Base-by-base conservation (phyloP, 2,329 filamentous ascomycete genomes). In the Corynespora cassiicola region DNA sequence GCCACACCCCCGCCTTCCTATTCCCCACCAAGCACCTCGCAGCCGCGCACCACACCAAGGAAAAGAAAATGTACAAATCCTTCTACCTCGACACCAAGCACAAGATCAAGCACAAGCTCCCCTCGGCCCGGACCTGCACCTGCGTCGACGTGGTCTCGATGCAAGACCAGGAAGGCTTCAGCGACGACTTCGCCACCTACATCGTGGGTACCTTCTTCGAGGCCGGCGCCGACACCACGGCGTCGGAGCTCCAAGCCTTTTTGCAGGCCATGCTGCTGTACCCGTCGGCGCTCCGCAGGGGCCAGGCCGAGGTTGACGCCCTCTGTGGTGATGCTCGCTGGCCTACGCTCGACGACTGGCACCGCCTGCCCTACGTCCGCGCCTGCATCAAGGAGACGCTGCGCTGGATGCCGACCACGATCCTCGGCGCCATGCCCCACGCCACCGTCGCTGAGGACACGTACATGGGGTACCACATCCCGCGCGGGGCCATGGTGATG, bases 1-100 rank as follows among this genome's bases (percentile, higher is more conserved):
- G 73, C 12, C 40, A 45, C 3, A 61, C 82, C 6, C 58, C 59
- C 3, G 51, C 50, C 9, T 39, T 36, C 10, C 37, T 49, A 0
- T 10, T 56, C n/a, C 73, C 75, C 0, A 50, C 63, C 15, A 63
- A 65, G 15, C 56, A 50, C 17, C 63, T 72, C 17, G 75, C 73
- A 0, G 72, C 67, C 36, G 51, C 66, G 12, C 47, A 77, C 1
- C 75, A 79, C 36, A 42, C 58, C 22, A 56, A 61, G 3, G 76
- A 80, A 43, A 69, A 66, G n/a, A 58, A 44, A 5, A 39, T 61
- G 3, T 63, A 59, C 15, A 25, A 53, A 0, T 31, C 45, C 7
- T 54, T 59, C 32, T 63, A 54, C 52, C 23, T 59, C 11, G 30
- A 45, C 1, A 50, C 50, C 1, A 63, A 63, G 34, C 36, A 43